Evolutionary conservation across 2,329 filamentous ascomycete species (phyloP), one percentile per base, ranked within the genome.

Genomic region (Juglanconis oblonga): DNA sequence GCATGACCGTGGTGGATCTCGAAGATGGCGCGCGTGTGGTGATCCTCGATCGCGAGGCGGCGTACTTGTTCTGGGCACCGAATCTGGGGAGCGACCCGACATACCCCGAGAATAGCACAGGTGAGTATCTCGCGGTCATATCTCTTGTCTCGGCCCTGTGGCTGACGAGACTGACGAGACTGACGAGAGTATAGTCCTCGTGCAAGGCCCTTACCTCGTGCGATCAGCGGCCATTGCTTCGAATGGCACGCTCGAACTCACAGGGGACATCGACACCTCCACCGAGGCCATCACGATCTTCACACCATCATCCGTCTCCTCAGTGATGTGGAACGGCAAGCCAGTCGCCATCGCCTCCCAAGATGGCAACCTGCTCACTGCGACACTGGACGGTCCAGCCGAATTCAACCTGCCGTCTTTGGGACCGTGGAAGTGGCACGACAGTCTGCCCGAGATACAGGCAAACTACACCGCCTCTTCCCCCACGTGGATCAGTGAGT

Each of bases 21-120:
- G 73, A 74, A 3, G 79, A 81, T 56, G 78, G 79, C 0, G 71
- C 81, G 1, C 72, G 77, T 1, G 74, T 84, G 9, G 74, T 85
- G 14, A 69, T 87, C 1, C 72, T 86, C 13, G 83, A 87, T 63
- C 74, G 83, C 10, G 70, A 75, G 1, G 72, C 79, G 0, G 84
- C 84, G 0, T 86, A 85, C 66, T 71, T 76, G 0, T 84, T 86
- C 67, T 87, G 82, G 77, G 81, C 79, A 0, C 81, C 84, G 3
- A 72, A 78, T 1, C 72, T 83, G 7, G 77, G 75, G 0, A 75
- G 74, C 5, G 69, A 85, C 60, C 81, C 81, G 0, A 69, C 76
- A 29, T 76, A 78, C 0, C 72, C 73, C 0, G 74, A 74, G 2
- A 73, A 79, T 33, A 72, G 79, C 47, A 81, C 80, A 24, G 72